A percentile compares a stretch with the other conserved stretches of the same genome.
These are phyloP conservation scores for Aschersonia sp. DNA, from an alignment of 2,329 filamentous ascomycete genomes.

Conservation along the genomic window DNA sequence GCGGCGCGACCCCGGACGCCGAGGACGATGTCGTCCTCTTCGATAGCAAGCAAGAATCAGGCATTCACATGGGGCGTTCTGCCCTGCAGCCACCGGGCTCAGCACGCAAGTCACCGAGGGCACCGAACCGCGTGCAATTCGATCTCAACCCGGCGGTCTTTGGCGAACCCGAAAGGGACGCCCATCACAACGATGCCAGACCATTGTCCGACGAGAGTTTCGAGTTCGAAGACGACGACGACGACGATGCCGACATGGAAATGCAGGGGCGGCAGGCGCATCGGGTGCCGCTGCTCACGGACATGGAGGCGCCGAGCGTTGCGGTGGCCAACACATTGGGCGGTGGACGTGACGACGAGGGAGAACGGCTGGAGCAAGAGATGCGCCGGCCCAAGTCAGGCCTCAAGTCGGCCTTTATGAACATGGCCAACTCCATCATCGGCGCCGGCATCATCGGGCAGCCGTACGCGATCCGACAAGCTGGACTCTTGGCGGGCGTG, in stretches of 20 bases:
- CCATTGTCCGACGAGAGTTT: constrained; percentile 26
- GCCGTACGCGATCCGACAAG: constrained; percentile 90
- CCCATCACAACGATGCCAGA: constrained; percentile 3
- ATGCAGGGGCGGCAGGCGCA: constrained; percentile 32
- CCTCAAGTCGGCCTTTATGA: constrained; percentile 87
- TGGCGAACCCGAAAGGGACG: constrained; percentile 9
- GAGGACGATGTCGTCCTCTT: constrained; percentile 14
- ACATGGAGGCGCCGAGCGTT: constrained; percentile 68
- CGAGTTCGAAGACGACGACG: constrained; percentile 18
- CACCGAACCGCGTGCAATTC: constrained; percentile 63
- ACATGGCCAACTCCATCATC: constrained; percentile 99
- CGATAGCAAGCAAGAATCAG: constrained; percentile 6
- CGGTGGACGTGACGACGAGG: constrained; percentile 20
- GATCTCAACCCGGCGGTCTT: constrained; percentile 37
- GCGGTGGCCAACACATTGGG: constrained; percentile 45
- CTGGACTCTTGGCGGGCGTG: constrained; percentile 69
- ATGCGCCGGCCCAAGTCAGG: constrained; percentile 64
- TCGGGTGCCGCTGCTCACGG: constrained; percentile 62
- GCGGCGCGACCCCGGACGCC: constrained; percentile 2
- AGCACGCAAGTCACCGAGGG: constrained; percentile 16
- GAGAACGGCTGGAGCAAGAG: constrained; percentile 36
- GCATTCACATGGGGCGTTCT: constrained; percentile 7
- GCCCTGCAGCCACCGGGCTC: not conserved
- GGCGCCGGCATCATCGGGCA: constrained; percentile 65
- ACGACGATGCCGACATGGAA: constrained; percentile 18